Evolutionary conservation across 345 rosid species (phyloP).

Genomic region (Passiflora organensis): DNA sequence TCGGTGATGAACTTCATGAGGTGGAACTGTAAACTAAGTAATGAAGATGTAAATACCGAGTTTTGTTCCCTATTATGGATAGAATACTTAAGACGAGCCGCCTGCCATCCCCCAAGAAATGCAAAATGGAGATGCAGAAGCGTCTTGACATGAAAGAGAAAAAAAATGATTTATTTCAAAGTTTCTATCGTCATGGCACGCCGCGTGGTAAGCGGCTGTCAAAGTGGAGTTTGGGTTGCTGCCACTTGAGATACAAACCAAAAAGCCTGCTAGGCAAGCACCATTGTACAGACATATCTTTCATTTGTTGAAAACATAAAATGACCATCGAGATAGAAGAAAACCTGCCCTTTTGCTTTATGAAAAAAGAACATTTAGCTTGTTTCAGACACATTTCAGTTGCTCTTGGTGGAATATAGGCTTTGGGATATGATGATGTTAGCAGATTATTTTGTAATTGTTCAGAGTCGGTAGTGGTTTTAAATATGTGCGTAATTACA

Average conservation of each 20-base stretch:
- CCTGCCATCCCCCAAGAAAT: constrained; percentile 10
- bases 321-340: constrained; percentile 24
- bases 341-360: no score
- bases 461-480: no score
- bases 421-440: no score
- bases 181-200: neutral
- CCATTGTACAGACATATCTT: constrained; percentile 52
- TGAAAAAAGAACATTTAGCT: no score
- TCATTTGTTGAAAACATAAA: constrained; percentile 48
- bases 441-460: no score
- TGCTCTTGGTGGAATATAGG: no score
- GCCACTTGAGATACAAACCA: constrained; percentile 15
- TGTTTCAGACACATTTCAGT: no score
- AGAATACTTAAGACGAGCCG: constrained; percentile 22
- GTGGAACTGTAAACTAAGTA: constrained; percentile 64
- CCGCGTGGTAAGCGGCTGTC: constrained; percentile 5
- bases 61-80: constrained; percentile 34
- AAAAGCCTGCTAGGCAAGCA: constrained; percentile 25
- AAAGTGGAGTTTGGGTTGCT: constrained; percentile 21
- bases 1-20: constrained; percentile 82
- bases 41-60: constrained; percentile 49
- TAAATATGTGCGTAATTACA: no score
- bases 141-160: constrained; percentile 4
- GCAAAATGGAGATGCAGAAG: constrained; percentile 13
- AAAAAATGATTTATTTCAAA: constrained; percentile 8